Conservation (phyloP, 129 eudicot genomes). For the Artemisia argyi region DNA sequence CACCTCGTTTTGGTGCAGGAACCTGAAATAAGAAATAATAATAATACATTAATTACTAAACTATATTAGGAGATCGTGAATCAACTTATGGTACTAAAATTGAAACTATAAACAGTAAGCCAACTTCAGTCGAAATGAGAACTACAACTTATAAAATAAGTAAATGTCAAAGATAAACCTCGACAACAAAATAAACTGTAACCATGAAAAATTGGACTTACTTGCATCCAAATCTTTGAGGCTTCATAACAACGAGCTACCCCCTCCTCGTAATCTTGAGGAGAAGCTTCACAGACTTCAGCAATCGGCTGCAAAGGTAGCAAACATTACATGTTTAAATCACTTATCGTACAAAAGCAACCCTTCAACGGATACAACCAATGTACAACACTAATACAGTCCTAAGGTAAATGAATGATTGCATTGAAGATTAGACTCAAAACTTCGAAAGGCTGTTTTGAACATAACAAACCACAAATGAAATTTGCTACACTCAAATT, state of each 20-base stretch:
- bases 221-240: constrained; percentile 90
- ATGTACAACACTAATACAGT: background rate
- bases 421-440: background rate
- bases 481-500: background rate
- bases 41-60: constrained; percentile 4
- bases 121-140: too few relatives aligned
- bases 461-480: background rate
- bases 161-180: background rate
- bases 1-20: constrained; percentile 98
- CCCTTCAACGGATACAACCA: constrained; percentile 1
- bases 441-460: background rate
- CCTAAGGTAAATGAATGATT: background rate
- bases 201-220: constrained; percentile 29
- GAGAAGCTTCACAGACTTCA: constrained; percentile 75
- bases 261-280: constrained; percentile 80
- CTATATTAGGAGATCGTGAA: background rate
- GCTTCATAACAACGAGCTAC: constrained; percentile 74
- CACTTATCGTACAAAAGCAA: background rate
- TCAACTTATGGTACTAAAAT: constrained; percentile 1
- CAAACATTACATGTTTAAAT: constrained; percentile 3
- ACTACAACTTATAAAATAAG: background rate
- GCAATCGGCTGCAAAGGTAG: constrained; percentile 66
- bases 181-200: background rate
- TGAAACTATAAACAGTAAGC: background rate
- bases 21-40: constrained; percentile 38